Conservation (phyloP, 192 early-diverging fungal species). For the Phycomyces nitens region DNA sequence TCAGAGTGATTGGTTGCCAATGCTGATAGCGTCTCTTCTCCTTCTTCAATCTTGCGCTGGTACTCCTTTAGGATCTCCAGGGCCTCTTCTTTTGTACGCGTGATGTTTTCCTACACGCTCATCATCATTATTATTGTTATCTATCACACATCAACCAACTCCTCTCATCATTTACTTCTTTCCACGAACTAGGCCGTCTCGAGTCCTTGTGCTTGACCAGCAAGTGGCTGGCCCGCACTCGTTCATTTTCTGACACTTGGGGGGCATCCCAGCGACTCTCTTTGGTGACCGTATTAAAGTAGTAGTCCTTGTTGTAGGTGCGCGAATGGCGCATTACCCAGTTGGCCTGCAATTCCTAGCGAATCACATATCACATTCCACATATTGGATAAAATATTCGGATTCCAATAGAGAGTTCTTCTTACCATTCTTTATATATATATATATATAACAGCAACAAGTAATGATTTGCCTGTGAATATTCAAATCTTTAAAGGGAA, state of each 20-base stretch:
- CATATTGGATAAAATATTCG: no score
- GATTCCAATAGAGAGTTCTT: no score
- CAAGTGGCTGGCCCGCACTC: conserved; percentile 83
- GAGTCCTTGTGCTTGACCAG: conserved; percentile 87
- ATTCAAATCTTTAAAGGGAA: no score
- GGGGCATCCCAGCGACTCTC: conserved; percentile 80
- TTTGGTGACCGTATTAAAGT: conserved; percentile 69
- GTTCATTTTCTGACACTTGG: conserved; percentile 16
- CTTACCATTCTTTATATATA: no score
- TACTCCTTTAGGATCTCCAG: conserved; percentile 62
- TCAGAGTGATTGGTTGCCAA: conserved; percentile 81
- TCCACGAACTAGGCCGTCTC: conserved; percentile 88
- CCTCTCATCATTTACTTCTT: conserved; percentile 57
- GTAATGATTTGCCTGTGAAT: no score
- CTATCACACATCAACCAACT: no score
- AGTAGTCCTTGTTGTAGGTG: conserved; percentile 67
- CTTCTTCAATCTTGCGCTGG: conserved; percentile 59
- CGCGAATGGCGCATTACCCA: not conserved
- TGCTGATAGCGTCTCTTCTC: conserved; percentile 59
- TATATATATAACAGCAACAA: no score
- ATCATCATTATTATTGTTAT: no score
- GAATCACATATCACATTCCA: no score
- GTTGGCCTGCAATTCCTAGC: not conserved
- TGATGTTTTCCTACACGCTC: conserved; percentile 66
- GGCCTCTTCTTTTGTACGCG: conserved; percentile 89